These are phyloP conservation scores for Blepharisma undulans DNA, from an alignment of 169 alveolate species.

Conservation along the genomic window DNA sequence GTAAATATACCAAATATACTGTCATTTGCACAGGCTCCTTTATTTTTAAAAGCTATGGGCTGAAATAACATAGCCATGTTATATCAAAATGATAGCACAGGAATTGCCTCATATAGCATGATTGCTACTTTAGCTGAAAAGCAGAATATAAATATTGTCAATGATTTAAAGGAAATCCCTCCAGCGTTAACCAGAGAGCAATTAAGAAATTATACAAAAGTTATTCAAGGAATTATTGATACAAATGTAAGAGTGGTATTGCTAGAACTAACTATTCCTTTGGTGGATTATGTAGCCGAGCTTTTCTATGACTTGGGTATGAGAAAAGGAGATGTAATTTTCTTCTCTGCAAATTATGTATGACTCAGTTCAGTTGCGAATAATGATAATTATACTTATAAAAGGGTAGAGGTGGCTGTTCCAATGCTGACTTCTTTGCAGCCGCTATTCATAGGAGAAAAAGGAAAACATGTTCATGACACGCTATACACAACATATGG, in stretches of 20 bases:
- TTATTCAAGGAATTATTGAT: background rate
- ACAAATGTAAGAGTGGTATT: background rate
- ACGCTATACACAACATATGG: background rate
- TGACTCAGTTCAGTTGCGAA: background rate
- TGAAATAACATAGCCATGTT: background rate
- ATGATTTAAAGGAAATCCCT: background rate
- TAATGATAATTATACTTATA: background rate
- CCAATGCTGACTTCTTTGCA: background rate
- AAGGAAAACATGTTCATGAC: background rate
- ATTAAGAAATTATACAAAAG: background rate
- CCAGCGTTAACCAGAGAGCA: background rate
- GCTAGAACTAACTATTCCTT: background rate
- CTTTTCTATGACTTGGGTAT: background rate
- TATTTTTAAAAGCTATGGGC: background rate
- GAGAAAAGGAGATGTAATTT: background rate
- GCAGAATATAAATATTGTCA: background rate
- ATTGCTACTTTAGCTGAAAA: background rate
- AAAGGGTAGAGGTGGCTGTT: background rate
- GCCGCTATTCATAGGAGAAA: background rate
- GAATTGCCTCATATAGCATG: background rate
- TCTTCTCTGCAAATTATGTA: background rate
- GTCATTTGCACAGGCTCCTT: background rate
- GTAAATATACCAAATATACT: background rate
- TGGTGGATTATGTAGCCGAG: background rate
- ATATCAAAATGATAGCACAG: background rate